These are phyloP conservation scores for Gryganskiella cystojenkinii DNA, from an alignment of 192 early-diverging fungal genomes.

Conservation along the genomic window DNA sequence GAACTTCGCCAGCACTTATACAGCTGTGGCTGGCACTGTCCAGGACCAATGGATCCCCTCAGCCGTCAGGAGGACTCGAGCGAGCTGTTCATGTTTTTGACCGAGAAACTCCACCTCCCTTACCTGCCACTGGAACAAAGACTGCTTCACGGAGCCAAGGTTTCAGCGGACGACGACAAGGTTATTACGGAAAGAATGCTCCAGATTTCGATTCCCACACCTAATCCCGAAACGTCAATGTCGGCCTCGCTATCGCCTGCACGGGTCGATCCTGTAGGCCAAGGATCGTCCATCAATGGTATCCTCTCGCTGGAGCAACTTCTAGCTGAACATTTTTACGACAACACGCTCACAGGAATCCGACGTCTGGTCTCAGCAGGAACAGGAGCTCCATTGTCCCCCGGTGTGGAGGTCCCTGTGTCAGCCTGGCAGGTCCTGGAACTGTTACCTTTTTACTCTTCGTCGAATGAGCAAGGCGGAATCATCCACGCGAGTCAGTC, in stretches of 20 bases:
- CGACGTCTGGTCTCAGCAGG: constrained; percentile 53
- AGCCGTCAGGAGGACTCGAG: constrained; percentile 73
- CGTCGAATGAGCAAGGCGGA: constrained; percentile 72
- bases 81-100: constrained; percentile 77
- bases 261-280: too few species aligned
- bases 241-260: not conserved
- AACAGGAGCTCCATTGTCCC: constrained; percentile 37
- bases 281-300: constrained; percentile 3
- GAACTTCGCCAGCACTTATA: constrained; percentile 62
- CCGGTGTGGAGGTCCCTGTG: constrained; percentile 60
- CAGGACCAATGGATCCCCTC: constrained; percentile 40
- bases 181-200: constrained; percentile 74
- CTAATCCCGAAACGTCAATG: constrained; percentile 1
- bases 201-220: constrained; percentile 58
- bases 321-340: constrained; percentile 71
- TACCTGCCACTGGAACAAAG: constrained; percentile 73
- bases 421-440: constrained; percentile 79
- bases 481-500: constrained; percentile 51
- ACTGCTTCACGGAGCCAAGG: constrained; percentile 74
- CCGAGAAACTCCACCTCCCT: constrained; percentile 70
- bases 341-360: constrained; percentile 68
- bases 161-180: constrained; percentile 71
- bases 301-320: constrained; percentile 63
- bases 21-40: constrained; percentile 61
- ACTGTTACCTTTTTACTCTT: constrained; percentile 76